These are phyloP conservation scores for Fusarium xylarioides DNA, from an alignment of 2,329 filamentous ascomycete genomes.

Conservation along the genomic window DNA sequence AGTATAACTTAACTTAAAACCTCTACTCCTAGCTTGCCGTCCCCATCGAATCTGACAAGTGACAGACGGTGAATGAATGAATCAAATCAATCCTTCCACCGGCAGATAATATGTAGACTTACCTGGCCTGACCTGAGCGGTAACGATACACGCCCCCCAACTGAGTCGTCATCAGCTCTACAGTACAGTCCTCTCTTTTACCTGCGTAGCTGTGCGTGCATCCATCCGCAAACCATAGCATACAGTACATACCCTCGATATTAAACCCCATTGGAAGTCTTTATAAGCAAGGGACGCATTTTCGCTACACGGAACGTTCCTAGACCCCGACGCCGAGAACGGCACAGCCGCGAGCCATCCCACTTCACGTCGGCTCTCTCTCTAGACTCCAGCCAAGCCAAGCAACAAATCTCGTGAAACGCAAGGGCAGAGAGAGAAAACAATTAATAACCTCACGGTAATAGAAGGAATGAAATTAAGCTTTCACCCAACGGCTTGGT, in stretches of 20 bases:
- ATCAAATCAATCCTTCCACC: not conserved
- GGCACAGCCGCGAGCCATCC: not conserved
- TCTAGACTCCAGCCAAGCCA: not conserved
- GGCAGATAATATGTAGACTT: not conserved
- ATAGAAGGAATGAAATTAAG: constrained; percentile 12
- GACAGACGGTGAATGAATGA: constrained; percentile 4
- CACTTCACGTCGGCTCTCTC: not conserved
- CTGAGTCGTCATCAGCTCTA: constrained; percentile 9
- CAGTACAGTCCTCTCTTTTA: not conserved
- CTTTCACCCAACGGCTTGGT: constrained; percentile 28
- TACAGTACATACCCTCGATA: not conserved
- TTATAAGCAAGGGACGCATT: not conserved
- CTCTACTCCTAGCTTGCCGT: not conserved
- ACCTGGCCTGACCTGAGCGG: constrained; percentile 1
- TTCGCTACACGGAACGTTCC: not conserved
- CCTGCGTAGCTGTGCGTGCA: not conserved
- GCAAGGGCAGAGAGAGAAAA: not conserved
- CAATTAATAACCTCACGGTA: not conserved
- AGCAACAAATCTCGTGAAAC: not conserved
- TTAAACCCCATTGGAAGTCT: not conserved
- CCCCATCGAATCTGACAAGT: constrained; percentile 22
- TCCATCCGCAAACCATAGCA: not conserved
- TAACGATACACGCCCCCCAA: constrained; percentile 5
- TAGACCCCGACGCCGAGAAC: constrained; percentile 5
- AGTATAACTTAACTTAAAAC: not conserved